These are phyloP conservation scores for Monilinia fructigena DNA, from an alignment of 2,329 filamentous ascomycete species.

Conservation along the genomic window DNA sequence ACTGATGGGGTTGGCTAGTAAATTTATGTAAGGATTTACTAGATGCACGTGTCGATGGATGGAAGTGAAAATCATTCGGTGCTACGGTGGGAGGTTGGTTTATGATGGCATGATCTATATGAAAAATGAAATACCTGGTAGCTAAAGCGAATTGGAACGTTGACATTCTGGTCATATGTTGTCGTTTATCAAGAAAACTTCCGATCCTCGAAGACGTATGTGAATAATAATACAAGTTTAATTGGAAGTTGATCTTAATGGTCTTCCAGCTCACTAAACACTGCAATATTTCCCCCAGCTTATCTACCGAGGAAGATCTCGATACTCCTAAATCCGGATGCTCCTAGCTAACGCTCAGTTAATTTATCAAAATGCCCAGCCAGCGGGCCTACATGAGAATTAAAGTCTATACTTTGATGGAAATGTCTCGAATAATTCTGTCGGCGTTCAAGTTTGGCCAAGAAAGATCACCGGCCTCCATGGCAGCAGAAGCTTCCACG, in stretches of 20 bases:
- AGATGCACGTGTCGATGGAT: not conserved
- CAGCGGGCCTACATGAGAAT: no score
- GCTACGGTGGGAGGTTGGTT: not conserved
- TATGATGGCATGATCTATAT: not conserved
- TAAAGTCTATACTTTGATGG: no score
- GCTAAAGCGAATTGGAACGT: not conserved
- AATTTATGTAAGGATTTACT: constrained; percentile 49
- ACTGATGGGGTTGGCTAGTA: constrained; percentile 56
- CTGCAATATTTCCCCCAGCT: not conserved
- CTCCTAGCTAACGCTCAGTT: not conserved
- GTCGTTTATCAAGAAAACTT: not conserved
- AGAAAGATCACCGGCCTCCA: no score
- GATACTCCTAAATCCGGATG: not conserved
- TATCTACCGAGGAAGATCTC: not conserved
- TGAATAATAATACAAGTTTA: not conserved
- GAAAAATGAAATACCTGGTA: not conserved
- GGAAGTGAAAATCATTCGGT: not conserved
- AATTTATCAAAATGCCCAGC: no score
- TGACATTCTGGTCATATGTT: not conserved
- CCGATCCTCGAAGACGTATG: not conserved
- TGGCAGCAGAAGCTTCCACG: no score
- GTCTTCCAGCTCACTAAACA: not conserved
- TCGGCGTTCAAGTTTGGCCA: no score
- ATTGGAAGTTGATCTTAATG: not conserved
- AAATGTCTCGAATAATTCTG: no score